Conservation (phyloP, 2,329 filamentous ascomycete genomes). For the Cladosporium sp. region DNA sequence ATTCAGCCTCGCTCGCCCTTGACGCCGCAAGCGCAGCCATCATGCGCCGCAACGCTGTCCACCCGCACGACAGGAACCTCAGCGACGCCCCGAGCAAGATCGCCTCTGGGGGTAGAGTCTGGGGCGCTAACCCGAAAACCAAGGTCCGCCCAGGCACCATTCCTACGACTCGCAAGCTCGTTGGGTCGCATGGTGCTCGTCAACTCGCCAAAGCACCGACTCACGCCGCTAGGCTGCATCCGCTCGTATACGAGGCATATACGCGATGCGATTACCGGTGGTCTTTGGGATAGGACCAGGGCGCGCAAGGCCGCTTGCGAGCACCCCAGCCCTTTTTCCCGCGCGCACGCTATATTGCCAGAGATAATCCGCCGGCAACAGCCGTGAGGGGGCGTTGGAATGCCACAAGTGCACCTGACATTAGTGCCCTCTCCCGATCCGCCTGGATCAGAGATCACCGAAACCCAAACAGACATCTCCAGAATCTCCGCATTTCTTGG, state of each 20-base stretch:
- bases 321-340: background rate
- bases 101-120: slow-evolving; percentile 1
- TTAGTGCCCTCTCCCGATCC: background rate
- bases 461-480: slow-evolving; percentile 4
- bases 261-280: too few relatives aligned
- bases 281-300: too few relatives aligned
- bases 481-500: slow-evolving; percentile 4
- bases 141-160: slow-evolving; percentile 5
- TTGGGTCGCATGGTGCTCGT: background rate
- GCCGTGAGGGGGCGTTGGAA: background rate
- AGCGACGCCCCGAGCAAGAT: background rate
- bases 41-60: background rate
- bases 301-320: too few relatives aligned
- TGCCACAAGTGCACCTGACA: too few relatives aligned
- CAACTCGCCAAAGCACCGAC: background rate
- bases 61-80: slow-evolving; percentile 1
- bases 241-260: background rate
- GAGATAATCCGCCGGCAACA: background rate
- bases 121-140: background rate
- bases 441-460: background rate
- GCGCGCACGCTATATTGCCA: background rate
- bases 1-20: slow-evolving; percentile 4
- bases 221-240: background rate
- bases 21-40: slow-evolving; percentile 11
- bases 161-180: background rate